These are phyloP conservation scores for Lachancea cidri DNA, from an alignment of 805 yeast genomes.

Conservation along the genomic window DNA sequence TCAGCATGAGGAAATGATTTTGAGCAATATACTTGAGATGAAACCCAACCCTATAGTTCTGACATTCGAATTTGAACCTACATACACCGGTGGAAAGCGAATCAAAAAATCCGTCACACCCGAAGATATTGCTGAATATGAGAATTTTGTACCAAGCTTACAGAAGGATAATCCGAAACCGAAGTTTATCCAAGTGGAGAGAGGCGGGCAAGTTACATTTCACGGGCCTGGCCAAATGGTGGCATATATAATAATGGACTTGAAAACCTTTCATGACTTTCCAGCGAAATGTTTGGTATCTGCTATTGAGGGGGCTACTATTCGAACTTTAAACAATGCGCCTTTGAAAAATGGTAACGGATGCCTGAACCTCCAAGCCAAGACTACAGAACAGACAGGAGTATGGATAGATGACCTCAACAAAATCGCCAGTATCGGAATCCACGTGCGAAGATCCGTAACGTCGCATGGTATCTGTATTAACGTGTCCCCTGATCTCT, in stretches of 20 bases:
- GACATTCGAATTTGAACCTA: constrained; percentile 80
- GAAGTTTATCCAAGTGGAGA: constrained; percentile 63
- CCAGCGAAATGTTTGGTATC: constrained; percentile 63
- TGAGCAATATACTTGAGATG: constrained; percentile 40
- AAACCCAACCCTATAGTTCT: constrained; percentile 64
- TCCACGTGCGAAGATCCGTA: constrained; percentile 75
- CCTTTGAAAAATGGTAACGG: constrained; percentile 8
- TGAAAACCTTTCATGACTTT: constrained; percentile 52
- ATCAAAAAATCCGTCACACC: constrained; percentile 49
- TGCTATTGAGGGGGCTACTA: constrained; percentile 54
- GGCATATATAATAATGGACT: constrained; percentile 71
- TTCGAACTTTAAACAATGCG: constrained; percentile 36
- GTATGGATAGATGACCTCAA: constrained; percentile 64
- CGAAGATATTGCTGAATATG: constrained; percentile 22
- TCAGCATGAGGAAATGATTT: constrained; percentile 43
- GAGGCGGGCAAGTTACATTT: constrained; percentile 96
- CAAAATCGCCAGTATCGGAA: constrained; percentile 87
- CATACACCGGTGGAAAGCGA: constrained; percentile 89
- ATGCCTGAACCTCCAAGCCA: constrained; percentile 22
- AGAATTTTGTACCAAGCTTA: constrained; percentile 22
- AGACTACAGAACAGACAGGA: constrained; percentile 70
- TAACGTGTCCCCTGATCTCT: constrained; percentile 69
- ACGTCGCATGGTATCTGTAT: constrained; percentile 89
- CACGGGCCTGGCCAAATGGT: constrained; percentile 96
- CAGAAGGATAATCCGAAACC: constrained; percentile 39